Evolutionary conservation across 345 rosid genomes (phyloP), one percentile per base, ranked within the genome.

Genomic region (Mercurialis annua): DNA sequence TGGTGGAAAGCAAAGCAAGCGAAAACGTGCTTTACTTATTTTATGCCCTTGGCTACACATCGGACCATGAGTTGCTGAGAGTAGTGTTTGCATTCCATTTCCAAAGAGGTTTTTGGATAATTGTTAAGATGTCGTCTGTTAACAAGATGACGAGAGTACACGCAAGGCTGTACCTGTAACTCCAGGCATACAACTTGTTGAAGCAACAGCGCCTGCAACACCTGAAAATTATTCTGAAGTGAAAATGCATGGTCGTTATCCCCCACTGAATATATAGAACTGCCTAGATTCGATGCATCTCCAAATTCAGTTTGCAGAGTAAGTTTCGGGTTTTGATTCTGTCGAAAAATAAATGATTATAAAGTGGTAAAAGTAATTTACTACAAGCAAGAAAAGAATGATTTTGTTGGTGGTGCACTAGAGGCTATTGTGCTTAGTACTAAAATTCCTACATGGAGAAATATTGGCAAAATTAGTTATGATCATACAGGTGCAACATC

Each of bases 1-100:
- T 86, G 96, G 79, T 89, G 54, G 97, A 91, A 59, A 91, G 99
- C 76, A 94, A 89, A 87, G 93, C 87, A n/a, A 91, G 97, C 92
- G 89, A 89, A 89, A 91, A 90, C 31, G 95, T 82, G 10, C 78
- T 91, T 59, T 84, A 86, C 10, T 67, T 89, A 62, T 94, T 94
- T 72, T 78, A 85, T 40, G 76, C 90, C 0, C 92, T 94, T 12
- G 99, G 99, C 26, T 94, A 94, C 76, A 94, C 89, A 79, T 77
- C 91, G 78, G 96, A 94, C 71, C 92, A 89, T 20, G 99, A 94
- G 77, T 85, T 89, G 57, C 83, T 94, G 65, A 85, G 88, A 81
- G 99, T 87, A 4, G 96, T 96, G 42, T 89, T 87, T 76, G 76
- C 92, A n/a, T 91, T 94, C 72, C 86, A 86, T 75, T 94, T 94